These are phyloP conservation scores for Rhodotorula babjevae DNA, from an alignment of 768 basidiomycete species.

Conservation along the genomic window DNA sequence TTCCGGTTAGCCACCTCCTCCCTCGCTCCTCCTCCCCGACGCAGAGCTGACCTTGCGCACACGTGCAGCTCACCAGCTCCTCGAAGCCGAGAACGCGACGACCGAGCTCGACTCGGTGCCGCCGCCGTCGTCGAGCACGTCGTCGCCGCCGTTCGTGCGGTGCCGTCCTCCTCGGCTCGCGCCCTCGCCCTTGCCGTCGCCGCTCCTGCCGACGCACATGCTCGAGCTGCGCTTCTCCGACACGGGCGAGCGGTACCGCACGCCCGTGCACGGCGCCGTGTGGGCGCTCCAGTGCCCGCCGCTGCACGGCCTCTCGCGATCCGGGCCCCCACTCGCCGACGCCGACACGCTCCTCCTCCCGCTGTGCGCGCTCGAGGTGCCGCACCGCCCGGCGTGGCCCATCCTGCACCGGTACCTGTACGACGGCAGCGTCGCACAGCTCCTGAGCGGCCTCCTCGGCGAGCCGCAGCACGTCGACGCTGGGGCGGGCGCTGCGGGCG, in stretches of 20 bases:
- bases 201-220: background rate
- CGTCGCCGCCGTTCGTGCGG: background rate
- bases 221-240: slow-evolving; percentile 2
- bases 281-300: background rate
- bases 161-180: background rate
- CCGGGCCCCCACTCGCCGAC: background rate
- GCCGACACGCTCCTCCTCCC: background rate
- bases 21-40: too few species aligned
- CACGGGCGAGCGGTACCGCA: background rate
- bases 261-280: background rate
- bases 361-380: background rate
- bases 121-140: background rate
- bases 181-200: background rate
- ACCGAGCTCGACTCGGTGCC: background rate
- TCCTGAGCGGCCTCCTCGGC: background rate
- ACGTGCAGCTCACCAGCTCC: background rate
- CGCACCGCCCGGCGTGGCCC: background rate
- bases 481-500: too few species aligned
- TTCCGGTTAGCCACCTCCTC: background rate
- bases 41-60: too few species aligned
- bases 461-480: background rate
- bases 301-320: background rate
- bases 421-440: background rate
- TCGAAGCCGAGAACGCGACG: background rate
- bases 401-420: slow-evolving; percentile 6